Base-by-base conservation (phyloP, 257 asterid genomes). In the Solanum pinnatisectum region DNA sequence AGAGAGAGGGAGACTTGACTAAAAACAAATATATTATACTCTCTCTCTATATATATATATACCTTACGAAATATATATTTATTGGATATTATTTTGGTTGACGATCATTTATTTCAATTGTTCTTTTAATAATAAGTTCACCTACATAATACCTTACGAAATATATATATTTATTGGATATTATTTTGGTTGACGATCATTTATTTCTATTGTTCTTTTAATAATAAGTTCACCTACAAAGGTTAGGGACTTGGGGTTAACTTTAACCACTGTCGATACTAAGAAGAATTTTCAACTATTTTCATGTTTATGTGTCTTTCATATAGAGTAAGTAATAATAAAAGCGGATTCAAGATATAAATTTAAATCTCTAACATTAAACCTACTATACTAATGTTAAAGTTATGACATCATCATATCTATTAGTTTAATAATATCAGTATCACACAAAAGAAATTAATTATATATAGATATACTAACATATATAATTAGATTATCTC, bases 401-500 rank as follows among this genome's bases (percentile, higher is more conserved):
- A 60, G 70, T 23, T 60, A 1, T 60, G 70, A 23, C 6, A 8
- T 60, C 27, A 60, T 60, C 68, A 60, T 22, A 60, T 60, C 5
- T 60, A 23, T 60, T 23, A 60, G 6, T 9, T 56, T 20, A 7
- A 20, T 56, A 56, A 20, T 56, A 7, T 20, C 25, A 56, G 25
- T 3, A 56, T 56, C 20, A 56, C 65, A 56, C 4, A 20, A 18
- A 56, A 1, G 25, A 56, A 56, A 18, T 6, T 0, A 7, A 52
- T 18, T 18, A 56, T 56, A 18, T 18, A 56, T 18, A 6, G 0
- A 18, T 56, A 56, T 6, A 56, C 10, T 56, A 6, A 56, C n/a
- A 56, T 16, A 18, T 56, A 56, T 0, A 56, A 0, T 3, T 56
- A 56, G 65, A 56, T 56, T 0, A 0, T 56, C 10, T 56, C 0